Evolutionary conservation across 2,329 filamentous ascomycete genomes (phyloP), one percentile per base, ranked within the genome.

Genomic region (Fusarium sp.): DNA sequence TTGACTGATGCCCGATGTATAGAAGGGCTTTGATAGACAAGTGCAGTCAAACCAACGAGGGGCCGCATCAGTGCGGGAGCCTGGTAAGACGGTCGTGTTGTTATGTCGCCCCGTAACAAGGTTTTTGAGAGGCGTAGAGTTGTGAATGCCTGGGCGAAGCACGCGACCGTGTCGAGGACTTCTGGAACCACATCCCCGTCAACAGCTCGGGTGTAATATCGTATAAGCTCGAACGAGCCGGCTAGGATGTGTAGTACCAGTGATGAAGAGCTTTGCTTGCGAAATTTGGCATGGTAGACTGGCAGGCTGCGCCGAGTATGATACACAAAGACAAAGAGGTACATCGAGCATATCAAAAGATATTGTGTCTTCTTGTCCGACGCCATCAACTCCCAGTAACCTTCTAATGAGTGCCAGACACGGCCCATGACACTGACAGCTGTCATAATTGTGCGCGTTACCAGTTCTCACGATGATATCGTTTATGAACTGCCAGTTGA

Each of bases 1-100:
- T 44, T 42, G 25, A 57, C 38, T 20, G 40, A 38, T 20, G 54
- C 54, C 29, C 36, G 6, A 33, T 57, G 20, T 29, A 57, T 20
- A 25, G 8, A 13, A 11, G 54, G 6, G 9, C 29, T 40, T 44
- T 57, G 18, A 38, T 20, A 8, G n/a, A 46, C 18, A n/a, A 34
- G 5, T 14, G 54, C 54, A 6, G 31, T 34, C 16, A 46, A 29
- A 1, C 36, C 38, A 13, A 57, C 13, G 8, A 57, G n/a, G 6
- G 54, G 54, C n/a, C 38, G 36, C 29, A 57, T 57, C 16, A 57
- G 20, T n/a, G 54, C 54, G 23, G 54, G 53, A 8, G 54, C 54
- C n/a, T 57, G 54, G 38, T 57, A 57, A 11, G 54, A 40, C 16
- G 54, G 25, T 0, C 54, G 36, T 44, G 54, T 57, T 27, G 54